Base-by-base conservation (phyloP, 2,329 filamentous ascomycete genomes). In the Xylariaceae sp. region DNA sequence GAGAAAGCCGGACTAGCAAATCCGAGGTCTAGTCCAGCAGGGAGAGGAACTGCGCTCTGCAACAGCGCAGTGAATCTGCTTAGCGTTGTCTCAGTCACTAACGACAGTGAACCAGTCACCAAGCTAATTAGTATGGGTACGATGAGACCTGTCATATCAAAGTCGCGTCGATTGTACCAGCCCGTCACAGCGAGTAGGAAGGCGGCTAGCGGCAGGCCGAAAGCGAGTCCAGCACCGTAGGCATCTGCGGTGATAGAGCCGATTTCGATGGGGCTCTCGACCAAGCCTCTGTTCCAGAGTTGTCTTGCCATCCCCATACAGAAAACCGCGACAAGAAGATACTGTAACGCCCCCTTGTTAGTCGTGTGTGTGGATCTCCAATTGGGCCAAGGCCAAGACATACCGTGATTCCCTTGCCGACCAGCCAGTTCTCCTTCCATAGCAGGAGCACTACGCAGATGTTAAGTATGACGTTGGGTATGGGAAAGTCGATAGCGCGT, bases 121-220 rank as follows among this genome's bases (percentile, higher is more conserved):
- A 37, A 23, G 44, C 57, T 65, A 35, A 65, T 42, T 30, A 64
- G 13, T 34, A 62, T 52, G 55, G 52, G 54, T 30, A 47, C 17
- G 34, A 59, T 45, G 23, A 59, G 62, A 8, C 59, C 63, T 44
- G 48, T 45, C 35, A 62, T 39, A 18, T 61, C 35, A 30, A 65
- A 65, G 55, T 65, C 63, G 9, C 61, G 55, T 51, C 63, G 59
- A 18, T 64, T 64, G 39, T 64, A 64, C 58, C 59, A 62, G 13
- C 62, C 58, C 1, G 62, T 60, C 23, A 59, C 53, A 9, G 11
- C n/a, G 10, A 65, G 61, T 45, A 62, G 34, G 34, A 65, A 57
- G 17, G 39, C 11, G 52, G 57, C 58, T 10, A 65, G 18, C 6
- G 57, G 59, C 11, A 64, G 51, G 45, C 62, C 64, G 18, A 62